Evolutionary conservation across 23 red algal species (phyloP), one percentile per base, ranked within the genome.

Genomic region (Gracilaria gracilis): DNA sequence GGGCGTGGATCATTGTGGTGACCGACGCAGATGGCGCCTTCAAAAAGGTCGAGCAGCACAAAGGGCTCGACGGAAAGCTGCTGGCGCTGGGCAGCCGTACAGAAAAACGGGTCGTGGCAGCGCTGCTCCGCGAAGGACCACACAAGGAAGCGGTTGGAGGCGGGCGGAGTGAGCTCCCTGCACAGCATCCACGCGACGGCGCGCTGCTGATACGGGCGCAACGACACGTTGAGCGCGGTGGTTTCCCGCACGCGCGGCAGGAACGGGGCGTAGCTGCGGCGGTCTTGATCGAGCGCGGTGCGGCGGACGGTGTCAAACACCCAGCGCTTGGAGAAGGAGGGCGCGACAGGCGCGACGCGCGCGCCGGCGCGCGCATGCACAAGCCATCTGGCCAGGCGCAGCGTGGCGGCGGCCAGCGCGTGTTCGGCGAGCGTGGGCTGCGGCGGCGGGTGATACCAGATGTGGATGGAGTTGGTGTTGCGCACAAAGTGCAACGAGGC

Each of bases 141-240:
- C 0, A 25, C 39, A 34, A 29, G 16, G 21, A 49, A 77, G 15
- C 72, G 72, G 27, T 49, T 40, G 2, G 72, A 48, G 4, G 35
- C 0, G 36, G 79, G 79, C 21, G 79, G 47, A 59, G 33, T 21
- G 3, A 81, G 57, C 61, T 91, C 87, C 27, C 87, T 67, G 31
- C 57, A 65, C 20, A 91, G 36, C 87, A 81, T 81, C 87, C 87
- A 91, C 20, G 87, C 75, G 9, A 91, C 87, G 6, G 87, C 87
- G 15, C 87, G 87, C 35, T 91, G 57, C 35, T 91, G 87, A 34
- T 91, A 91, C 9, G 75, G 75, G 12, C 87, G 72, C 11, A 91
- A 51, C 2, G 87, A 67, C 12, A 91, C 76, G 29, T 88, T 88
- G 37, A 88, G 35, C 9, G 65, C 67, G 71, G 84, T 76, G 67